A percentile compares a stretch with the other conserved stretches of the same genome.
These are phyloP conservation scores for Backusella circina DNA, from an alignment of 192 early-diverging fungal species.

Conservation along the genomic window DNA sequence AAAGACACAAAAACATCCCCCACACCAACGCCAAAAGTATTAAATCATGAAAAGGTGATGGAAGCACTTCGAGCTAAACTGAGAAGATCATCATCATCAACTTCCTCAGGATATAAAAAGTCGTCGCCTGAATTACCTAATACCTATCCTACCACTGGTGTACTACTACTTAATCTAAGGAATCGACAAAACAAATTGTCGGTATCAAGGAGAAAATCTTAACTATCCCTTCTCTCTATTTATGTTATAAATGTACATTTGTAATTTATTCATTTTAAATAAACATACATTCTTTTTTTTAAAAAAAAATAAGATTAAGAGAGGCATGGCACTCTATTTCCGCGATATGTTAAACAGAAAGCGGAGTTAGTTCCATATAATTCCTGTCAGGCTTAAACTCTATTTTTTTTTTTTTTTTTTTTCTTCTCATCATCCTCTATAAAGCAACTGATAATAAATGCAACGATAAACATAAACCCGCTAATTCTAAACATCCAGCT, in stretches of 20 bases:
- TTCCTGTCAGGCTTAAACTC: background rate
- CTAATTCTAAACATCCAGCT: background rate
- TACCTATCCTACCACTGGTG: conserved; percentile 7
- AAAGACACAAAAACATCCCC: background rate
- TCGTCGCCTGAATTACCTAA: conserved; percentile 2
- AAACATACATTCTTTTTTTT: background rate
- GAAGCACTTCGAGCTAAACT: conserved; percentile 14
- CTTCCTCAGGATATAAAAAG: background rate
- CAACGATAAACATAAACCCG: background rate
- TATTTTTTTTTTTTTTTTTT: background rate
- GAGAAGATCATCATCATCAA: background rate
- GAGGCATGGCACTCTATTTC: background rate
- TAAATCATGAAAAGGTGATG: conserved; percentile 9
- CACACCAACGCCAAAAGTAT: background rate
- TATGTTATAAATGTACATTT: background rate
- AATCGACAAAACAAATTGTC: background rate
- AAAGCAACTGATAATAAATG: background rate
- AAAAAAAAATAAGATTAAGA: background rate
- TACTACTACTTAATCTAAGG: conserved; percentile 2
- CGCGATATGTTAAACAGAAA: background rate
- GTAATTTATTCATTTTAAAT: background rate
- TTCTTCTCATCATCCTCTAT: background rate
- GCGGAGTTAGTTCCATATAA: background rate
- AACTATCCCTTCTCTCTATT: background rate
- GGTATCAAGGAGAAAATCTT: background rate